Percentiles rank a stretch among this genome's conserved stretches.
Evolutionary conservation across 305 asterid genomes (phyloP).

Genomic region (Solanum chacoense): DNA sequence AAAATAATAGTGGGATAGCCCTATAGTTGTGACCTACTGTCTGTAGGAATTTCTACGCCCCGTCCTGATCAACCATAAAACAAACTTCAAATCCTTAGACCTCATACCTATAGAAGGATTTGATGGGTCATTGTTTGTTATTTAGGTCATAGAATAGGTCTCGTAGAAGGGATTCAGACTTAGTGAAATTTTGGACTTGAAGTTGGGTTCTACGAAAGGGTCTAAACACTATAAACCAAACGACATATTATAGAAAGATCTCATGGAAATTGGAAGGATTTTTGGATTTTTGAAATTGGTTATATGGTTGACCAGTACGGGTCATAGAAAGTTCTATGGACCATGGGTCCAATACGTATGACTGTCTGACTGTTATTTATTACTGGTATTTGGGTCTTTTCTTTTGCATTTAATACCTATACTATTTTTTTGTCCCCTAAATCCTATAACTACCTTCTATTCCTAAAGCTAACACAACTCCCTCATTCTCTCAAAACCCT

Average conservation of each 20-base stretch:
- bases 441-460: background rate
- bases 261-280: background rate
- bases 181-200: background rate
- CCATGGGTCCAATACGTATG: background rate
- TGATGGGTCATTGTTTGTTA: background rate
- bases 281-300: background rate
- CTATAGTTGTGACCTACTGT: background rate
- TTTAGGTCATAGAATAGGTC: background rate
- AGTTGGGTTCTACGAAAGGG: background rate
- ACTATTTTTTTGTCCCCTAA: background rate
- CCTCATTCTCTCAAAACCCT: background rate
- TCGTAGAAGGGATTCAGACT: background rate
- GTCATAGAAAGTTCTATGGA: background rate
- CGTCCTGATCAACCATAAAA: background rate
- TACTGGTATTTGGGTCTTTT: background rate
- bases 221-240: background rate
- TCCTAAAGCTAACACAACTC: background rate
- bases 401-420: background rate
- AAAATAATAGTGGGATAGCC: background rate
- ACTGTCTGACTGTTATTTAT: too few relatives aligned
- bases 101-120: background rate
- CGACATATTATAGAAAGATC: background rate
- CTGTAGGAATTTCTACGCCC: background rate
- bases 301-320: background rate
- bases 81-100: background rate